These are phyloP conservation scores for Pachysandra terminalis DNA, from an alignment of 164 flowering plant genomes.

Conservation along the genomic window DNA sequence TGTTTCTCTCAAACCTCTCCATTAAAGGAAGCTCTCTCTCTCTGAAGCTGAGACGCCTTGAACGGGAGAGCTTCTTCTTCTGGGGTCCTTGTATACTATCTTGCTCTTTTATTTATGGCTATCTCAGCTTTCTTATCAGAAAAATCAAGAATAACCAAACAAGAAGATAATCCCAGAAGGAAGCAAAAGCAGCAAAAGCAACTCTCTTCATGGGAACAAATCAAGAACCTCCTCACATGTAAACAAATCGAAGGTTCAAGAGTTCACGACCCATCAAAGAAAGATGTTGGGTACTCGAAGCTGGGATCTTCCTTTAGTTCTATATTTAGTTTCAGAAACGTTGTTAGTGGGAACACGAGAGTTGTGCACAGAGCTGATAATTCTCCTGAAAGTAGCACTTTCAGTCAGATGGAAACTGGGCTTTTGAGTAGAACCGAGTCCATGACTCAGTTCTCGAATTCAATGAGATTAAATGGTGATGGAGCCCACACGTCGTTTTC, in stretches of 20 bases:
- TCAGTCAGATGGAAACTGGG: slow-evolving; percentile 49
- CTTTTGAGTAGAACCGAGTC: slow-evolving; percentile 36
- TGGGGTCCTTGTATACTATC: slow-evolving; percentile 11
- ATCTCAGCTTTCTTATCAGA: slow-evolving; percentile 46
- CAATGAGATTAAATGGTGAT: slow-evolving; percentile 40
- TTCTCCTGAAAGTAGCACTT: slow-evolving; percentile 71
- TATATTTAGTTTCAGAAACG: slow-evolving; percentile 76
- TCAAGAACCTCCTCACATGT: slow-evolving; percentile 83
- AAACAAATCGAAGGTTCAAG: slow-evolving; percentile 57
- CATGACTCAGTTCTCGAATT: slow-evolving; percentile 29
- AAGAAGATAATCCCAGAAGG: slow-evolving; percentile 26
- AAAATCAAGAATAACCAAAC: slow-evolving; percentile 16
- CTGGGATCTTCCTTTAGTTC: slow-evolving; percentile 69
- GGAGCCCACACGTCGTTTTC: slow-evolving; percentile 31
- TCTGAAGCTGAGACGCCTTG: slow-evolving; percentile 13
- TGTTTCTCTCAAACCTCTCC: slow-evolving; percentile 25
- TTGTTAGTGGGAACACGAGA: slow-evolving; percentile 69
- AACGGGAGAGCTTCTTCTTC: slow-evolving; percentile 17
- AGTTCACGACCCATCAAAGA: slow-evolving; percentile 64
- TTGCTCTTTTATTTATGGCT: slow-evolving; percentile 42
- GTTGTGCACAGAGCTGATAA: slow-evolving; percentile 84
- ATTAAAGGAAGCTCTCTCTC: slow-evolving; percentile 2
- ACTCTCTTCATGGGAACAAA: slow-evolving; percentile 85
- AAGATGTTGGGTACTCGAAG: slow-evolving; percentile 33
- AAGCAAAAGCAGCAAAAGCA: slow-evolving; percentile 29